phyloP scores from a whole-genome alignment of 1,139 yeast species.

The Candida pseudoviswanathii region DNA sequence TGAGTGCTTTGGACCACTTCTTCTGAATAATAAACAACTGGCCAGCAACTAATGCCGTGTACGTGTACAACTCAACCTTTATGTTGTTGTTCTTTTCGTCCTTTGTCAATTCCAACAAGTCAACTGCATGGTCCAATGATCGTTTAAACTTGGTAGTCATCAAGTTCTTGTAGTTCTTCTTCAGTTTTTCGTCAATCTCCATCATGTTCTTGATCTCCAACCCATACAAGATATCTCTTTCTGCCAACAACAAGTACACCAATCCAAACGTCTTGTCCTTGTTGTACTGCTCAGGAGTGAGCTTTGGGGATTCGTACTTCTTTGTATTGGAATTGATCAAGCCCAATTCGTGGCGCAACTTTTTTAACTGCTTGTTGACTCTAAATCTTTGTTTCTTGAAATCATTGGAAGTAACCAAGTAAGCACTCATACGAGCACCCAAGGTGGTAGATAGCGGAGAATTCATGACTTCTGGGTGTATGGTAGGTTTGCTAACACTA shows the following conservation, averaged over 20 bases:
- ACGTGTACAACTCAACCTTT: conserved; percentile 60
- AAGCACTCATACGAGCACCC: conserved; percentile 51
- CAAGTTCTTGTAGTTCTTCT: conserved; percentile 52
- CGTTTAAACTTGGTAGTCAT: conserved; percentile 70
- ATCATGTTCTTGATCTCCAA: conserved; percentile 60
- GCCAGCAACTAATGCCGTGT: conserved; percentile 63
- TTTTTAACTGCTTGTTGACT: conserved; percentile 50
- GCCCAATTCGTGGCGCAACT: conserved; percentile 57
- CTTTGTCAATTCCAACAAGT: conserved; percentile 44
- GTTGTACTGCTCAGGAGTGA: conserved; percentile 49
- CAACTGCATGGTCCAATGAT: conserved; percentile 49
- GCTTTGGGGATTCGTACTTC: conserved; percentile 45
- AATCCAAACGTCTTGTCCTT: conserved; percentile 49
- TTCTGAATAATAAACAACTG: conserved; percentile 56
- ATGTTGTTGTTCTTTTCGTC: conserved; percentile 27
- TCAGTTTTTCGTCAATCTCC: conserved; percentile 49
- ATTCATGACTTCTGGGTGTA: conserved; percentile 20
- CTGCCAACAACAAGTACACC: conserved; percentile 58
- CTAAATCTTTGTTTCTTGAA: conserved; percentile 51
- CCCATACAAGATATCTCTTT: conserved; percentile 70
- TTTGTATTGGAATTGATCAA: conserved; percentile 62
- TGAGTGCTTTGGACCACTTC: conserved; percentile 57
- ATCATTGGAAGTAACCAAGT: conserved; percentile 53
- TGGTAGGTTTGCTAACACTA: not conserved
- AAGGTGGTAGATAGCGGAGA: conserved; percentile 47